Evolutionary conservation across 495 filamentous ascomycete genomes (phyloP).

Genomic region (Penicillium canescens): DNA sequence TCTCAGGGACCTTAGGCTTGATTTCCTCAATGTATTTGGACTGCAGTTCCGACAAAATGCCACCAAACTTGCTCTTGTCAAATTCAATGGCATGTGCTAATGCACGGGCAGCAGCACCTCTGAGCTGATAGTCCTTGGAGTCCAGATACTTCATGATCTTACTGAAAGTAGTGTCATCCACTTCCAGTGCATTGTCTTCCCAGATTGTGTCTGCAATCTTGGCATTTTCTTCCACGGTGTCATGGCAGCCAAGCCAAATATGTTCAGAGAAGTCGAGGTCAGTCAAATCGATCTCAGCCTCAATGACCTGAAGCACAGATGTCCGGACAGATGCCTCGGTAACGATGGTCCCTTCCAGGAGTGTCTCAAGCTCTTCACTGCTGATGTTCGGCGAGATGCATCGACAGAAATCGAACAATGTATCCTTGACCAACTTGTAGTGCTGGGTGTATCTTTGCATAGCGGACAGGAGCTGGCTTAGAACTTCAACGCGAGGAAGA

Average conservation of each 20-base stretch:
- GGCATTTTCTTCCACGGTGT: constrained; percentile 83
- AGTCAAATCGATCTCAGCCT: constrained; percentile 86
- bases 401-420: constrained; percentile 77
- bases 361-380: constrained; percentile 63
- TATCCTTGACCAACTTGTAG: constrained; percentile 92
- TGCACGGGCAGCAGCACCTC: constrained; percentile 79
- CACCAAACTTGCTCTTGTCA: constrained; percentile 54
- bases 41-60: constrained; percentile 63
- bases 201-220: constrained; percentile 85
- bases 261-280: constrained; percentile 83
- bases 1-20: constrained; percentile 75
- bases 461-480: constrained; percentile 67
- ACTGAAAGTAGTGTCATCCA: constrained; percentile 61
- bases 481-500: constrained; percentile 72
- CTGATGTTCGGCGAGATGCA: constrained; percentile 76
- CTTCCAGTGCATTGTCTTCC: constrained; percentile 85
- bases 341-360: constrained; percentile 74
- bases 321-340: constrained; percentile 76
- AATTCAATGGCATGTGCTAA: constrained; percentile 69
- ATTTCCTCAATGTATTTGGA: constrained; percentile 71
- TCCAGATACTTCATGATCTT: constrained; percentile 77
- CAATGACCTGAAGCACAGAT: constrained; percentile 87
- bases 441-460: constrained; percentile 92
- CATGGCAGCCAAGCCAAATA: constrained; percentile 90
- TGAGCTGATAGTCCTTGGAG: constrained; percentile 73